Percentiles rank a stretch among this genome's conserved stretches.
Evolutionary conservation across 495 filamentous ascomycete species (phyloP).

Genomic region (Lichenothelia convexa): DNA sequence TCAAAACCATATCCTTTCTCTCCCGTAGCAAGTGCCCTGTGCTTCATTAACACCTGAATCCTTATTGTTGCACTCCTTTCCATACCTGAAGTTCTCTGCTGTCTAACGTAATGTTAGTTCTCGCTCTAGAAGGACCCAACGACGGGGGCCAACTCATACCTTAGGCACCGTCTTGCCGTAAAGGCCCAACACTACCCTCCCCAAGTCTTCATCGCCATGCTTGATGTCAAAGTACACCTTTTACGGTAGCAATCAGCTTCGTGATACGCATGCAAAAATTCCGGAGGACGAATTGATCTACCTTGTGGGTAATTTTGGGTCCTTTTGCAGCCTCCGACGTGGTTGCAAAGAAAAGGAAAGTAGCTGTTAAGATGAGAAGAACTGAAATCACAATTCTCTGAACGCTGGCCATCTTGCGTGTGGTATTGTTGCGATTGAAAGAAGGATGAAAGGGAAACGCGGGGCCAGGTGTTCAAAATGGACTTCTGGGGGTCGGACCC

Average conservation of each 20-base stretch:
- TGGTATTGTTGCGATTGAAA: no score
- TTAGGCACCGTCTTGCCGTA: conserved; percentile 98
- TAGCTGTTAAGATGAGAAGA: conserved; percentile 54
- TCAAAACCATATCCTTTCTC: conserved; percentile 96
- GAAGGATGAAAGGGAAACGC: no score
- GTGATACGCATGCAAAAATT: not conserved
- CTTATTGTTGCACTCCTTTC: no score
- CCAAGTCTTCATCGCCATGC: conserved; percentile 71
- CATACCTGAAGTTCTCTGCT: conserved; percentile 81
- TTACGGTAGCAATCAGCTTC: not conserved
- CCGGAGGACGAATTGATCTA: conserved; percentile 18
- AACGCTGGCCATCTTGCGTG: conserved; percentile 34
- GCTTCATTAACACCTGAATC: not conserved
- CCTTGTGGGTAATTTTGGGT: conserved; percentile 92
- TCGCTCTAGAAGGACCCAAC: no score
- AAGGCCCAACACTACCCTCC: conserved; percentile 78
- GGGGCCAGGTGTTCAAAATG: no score
- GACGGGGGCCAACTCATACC: conserved; percentile 26
- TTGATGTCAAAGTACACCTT: conserved; percentile 87
- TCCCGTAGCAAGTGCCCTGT: conserved; percentile 72
- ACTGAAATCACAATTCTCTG: conserved; percentile 43
- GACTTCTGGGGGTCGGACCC: no score
- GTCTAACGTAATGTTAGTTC: conserved; percentile 32
- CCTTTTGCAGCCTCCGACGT: conserved; percentile 61
- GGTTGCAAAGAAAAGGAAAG: conserved; percentile 55